A percentile compares a stretch with the other conserved stretches of the same genome.
Conservation (phyloP, 805 yeast genomes). For the Blastobotrys parvus region DNA sequence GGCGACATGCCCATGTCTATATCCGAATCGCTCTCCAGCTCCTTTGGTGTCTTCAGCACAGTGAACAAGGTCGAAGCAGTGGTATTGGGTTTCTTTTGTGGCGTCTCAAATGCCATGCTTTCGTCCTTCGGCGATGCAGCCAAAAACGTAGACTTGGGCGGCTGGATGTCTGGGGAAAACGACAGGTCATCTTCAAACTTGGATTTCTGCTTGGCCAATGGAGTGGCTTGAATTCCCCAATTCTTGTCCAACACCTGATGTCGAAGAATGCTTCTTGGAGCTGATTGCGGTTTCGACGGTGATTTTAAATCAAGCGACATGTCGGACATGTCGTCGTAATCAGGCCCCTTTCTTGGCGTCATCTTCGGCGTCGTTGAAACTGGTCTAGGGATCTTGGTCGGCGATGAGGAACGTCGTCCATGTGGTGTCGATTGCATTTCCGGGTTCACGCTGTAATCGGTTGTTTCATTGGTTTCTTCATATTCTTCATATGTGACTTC, state of each 20-base stretch:
- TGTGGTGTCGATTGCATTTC: constrained; percentile 5
- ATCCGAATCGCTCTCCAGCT: constrained; percentile 12
- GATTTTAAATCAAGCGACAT: constrained; percentile 1
- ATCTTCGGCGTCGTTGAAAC: constrained; percentile 4
- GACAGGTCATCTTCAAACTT: not conserved
- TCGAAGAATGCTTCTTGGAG: constrained; percentile 15
- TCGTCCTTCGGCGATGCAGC: constrained; percentile 5
- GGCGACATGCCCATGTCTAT: constrained; percentile 20
- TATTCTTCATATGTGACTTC: not conserved
- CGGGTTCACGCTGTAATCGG: constrained; percentile 2
- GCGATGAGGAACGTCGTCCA: constrained; percentile 4
- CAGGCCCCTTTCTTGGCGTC: constrained; percentile 2
- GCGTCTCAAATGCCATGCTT: constrained; percentile 2
- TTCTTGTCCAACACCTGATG: constrained; percentile 28
- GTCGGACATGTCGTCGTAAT: constrained; percentile 2
- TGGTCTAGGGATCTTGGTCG: constrained; percentile 4
- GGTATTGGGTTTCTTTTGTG: not conserved
- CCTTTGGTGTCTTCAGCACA: not conserved
- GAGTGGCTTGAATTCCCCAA: constrained; percentile 31
- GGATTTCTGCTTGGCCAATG: constrained; percentile 9
- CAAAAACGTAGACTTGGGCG: constrained; percentile 5
- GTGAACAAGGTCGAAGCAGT: not conserved
- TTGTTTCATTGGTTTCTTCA: not conserved
- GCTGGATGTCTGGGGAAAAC: constrained; percentile 2
- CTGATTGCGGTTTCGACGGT: not conserved